Evolutionary conservation across 257 asterid species (phyloP).

Genomic region (Vinca minor): DNA sequence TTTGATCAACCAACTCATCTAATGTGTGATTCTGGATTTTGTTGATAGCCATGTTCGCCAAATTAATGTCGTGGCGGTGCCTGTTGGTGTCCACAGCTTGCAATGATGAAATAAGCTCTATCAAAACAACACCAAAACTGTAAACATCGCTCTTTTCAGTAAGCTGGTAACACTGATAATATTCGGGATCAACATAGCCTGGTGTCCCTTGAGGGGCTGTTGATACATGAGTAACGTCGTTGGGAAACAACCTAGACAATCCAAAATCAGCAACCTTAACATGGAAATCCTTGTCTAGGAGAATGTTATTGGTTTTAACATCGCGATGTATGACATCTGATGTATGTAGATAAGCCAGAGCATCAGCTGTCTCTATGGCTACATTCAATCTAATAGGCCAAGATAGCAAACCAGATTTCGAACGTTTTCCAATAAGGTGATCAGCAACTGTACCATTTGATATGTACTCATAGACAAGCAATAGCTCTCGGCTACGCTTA

Average conservation of each 20-base stretch:
- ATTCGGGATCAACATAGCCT: slow-evolving; percentile 92
- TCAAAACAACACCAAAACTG: slow-evolving; percentile 76
- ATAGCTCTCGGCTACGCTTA: slow-evolving; percentile 56
- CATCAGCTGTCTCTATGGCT: slow-evolving; percentile 80
- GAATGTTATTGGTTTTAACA: slow-evolving; percentile 79
- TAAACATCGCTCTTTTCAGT: slow-evolving; percentile 88
- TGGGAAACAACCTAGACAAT: slow-evolving; percentile 64
- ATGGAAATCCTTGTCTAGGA: slow-evolving; percentile 74
- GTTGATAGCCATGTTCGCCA: slow-evolving; percentile 81
- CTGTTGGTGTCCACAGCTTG: slow-evolving; percentile 73
- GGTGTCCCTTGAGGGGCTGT: slow-evolving; percentile 98
- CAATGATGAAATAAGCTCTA: slow-evolving; percentile 77
- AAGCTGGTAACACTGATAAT: slow-evolving; percentile 77
- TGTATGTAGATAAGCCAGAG: slow-evolving; percentile 61
- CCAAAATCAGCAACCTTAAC: slow-evolving; percentile 96
- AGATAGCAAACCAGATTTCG: slow-evolving; percentile 66
- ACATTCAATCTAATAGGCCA: slow-evolving; percentile 75
- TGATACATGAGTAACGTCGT: slow-evolving; percentile 72
- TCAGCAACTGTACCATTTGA: slow-evolving; percentile 90
- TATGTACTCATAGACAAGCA: slow-evolving; percentile 73
- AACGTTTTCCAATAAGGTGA: slow-evolving; percentile 70
- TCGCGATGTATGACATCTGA: slow-evolving; percentile 75
- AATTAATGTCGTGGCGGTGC: slow-evolving; percentile 63
- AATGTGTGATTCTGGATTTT: slow-evolving; percentile 53
- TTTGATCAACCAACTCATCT: slow-evolving; percentile 60